Percentiles rank a stretch among this genome's conserved stretches.
These are phyloP conservation scores for Vaccinium myrtillus DNA, from an alignment of 148 eudicot genomes.

Conservation along the genomic window DNA sequence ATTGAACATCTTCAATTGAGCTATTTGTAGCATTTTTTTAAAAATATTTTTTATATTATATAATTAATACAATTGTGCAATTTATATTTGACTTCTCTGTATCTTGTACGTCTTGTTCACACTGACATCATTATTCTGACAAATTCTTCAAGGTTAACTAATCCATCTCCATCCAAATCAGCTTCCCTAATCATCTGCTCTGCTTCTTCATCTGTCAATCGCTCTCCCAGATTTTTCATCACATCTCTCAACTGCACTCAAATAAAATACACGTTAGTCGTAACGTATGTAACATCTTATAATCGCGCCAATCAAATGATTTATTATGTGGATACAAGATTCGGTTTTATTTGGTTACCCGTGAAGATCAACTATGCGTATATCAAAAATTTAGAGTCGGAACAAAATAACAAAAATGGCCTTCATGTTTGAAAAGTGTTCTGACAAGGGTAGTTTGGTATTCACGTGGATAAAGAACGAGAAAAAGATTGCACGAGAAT, in stretches of 20 bases:
- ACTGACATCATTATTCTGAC: conserved; percentile 41
- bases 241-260: conserved; percentile 45
- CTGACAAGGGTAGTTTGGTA: too few relatives aligned
- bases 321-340: not conserved
- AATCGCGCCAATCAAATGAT: not conserved
- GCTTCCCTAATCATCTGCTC: conserved; percentile 52
- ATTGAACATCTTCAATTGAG: not conserved
- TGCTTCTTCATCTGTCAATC: conserved; percentile 47
- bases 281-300: not conserved
- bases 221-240: conserved; percentile 51
- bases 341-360: not conserved
- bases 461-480: too few relatives aligned
- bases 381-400: not conserved
- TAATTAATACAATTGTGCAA: too few relatives aligned
- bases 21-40: not conserved
- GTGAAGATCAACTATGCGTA: too few relatives aligned
- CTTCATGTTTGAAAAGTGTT: too few relatives aligned
- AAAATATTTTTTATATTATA: too few relatives aligned
- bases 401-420: too few relatives aligned
- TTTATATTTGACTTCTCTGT: too few relatives aligned
- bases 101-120: not conserved
- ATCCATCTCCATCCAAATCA: conserved; percentile 59
- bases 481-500: too few relatives aligned
- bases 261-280: not conserved
- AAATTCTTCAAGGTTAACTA: conserved; percentile 49